Evolutionary conservation across 73 alveolate species (phyloP).

Genomic region (Paramecium tetraurelia): DNA sequence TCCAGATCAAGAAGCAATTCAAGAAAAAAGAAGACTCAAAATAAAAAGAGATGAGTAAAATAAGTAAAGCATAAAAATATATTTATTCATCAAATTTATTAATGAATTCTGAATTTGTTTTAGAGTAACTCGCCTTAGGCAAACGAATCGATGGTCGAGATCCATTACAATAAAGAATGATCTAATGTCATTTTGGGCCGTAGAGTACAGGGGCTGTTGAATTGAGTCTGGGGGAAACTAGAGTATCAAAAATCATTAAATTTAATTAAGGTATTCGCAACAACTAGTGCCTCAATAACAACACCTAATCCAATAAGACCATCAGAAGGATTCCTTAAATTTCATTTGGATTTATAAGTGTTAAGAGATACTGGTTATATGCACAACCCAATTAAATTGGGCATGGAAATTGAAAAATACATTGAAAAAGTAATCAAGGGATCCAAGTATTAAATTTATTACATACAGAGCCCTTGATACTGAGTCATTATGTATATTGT

Average conservation of each 20-base stretch:
- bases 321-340: slow-evolving; percentile 73
- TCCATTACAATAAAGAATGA: slow-evolving; percentile 57
- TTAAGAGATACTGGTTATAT: slow-evolving; percentile 60
- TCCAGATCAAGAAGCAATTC: not conserved
- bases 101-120: slow-evolving; percentile 47
- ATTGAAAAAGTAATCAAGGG: slow-evolving; percentile 74
- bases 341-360: slow-evolving; percentile 68
- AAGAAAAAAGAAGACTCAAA: not conserved
- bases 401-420: slow-evolving; percentile 70
- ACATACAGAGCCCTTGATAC: slow-evolving; percentile 73
- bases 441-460: slow-evolving; percentile 42
- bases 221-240: slow-evolving; percentile 63
- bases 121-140: not conserved
- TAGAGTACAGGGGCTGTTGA: slow-evolving; percentile 69
- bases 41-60: not conserved
- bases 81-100: not conserved
- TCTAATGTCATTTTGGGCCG: slow-evolving; percentile 67
- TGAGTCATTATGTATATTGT: slow-evolving; percentile 71
- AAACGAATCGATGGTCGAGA: slow-evolving; percentile 78
- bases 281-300: slow-evolving; percentile 61
- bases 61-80: not conserved
- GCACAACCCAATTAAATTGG: slow-evolving; percentile 61
- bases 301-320: slow-evolving; percentile 71
- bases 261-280: slow-evolving; percentile 59
- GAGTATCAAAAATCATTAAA: not conserved